Percentiles rank a stretch among this genome's conserved stretches.
Conservation (phyloP, 2,329 filamentous ascomycete genomes). For the Aspergillus cejpii region DNA sequence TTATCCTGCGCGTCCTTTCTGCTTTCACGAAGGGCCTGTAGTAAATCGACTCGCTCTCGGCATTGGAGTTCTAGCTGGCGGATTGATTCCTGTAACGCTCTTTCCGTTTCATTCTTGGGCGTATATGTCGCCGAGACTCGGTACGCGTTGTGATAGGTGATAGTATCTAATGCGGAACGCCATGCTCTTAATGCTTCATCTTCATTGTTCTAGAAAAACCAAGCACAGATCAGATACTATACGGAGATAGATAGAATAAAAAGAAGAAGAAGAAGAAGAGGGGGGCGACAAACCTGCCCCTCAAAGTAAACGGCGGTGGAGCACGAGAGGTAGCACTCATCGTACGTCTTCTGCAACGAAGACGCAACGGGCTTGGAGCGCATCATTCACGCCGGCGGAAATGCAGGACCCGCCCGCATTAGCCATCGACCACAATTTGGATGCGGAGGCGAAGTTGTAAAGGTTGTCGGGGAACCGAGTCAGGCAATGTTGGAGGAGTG, state of each 20-base stretch:
- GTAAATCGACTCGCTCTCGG: constrained; percentile 82
- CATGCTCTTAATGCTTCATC: constrained; percentile 83
- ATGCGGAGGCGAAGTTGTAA: not conserved
- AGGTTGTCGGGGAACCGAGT: not conserved
- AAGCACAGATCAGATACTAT: not conserved
- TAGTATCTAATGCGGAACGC: constrained; percentile 79
- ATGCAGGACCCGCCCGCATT: constrained; percentile 21
- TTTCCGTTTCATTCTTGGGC: constrained; percentile 75
- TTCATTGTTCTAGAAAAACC: constrained; percentile 68
- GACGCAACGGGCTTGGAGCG: constrained; percentile 53
- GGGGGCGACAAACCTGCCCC: constrained; percentile 58
- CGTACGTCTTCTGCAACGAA: constrained; percentile 91
- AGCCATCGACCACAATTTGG: constrained; percentile 13
- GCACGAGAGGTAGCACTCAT: constrained; percentile 90
- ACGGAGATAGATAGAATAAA: not conserved
- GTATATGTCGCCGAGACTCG: constrained; percentile 62
- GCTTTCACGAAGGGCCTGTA: constrained; percentile 70
- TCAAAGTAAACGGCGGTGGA: constrained; percentile 97
- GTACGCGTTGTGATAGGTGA: constrained; percentile 77
- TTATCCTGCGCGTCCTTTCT: constrained; percentile 48
- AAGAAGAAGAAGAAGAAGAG: not conserved
- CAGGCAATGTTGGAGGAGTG: not conserved
- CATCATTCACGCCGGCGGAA: constrained; percentile 39
- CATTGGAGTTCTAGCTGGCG: constrained; percentile 81
- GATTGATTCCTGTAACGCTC: constrained; percentile 71